Evolutionary conservation across 164 flowering plant genomes (phyloP).

Genomic region (Macadamia integrifolia): DNA sequence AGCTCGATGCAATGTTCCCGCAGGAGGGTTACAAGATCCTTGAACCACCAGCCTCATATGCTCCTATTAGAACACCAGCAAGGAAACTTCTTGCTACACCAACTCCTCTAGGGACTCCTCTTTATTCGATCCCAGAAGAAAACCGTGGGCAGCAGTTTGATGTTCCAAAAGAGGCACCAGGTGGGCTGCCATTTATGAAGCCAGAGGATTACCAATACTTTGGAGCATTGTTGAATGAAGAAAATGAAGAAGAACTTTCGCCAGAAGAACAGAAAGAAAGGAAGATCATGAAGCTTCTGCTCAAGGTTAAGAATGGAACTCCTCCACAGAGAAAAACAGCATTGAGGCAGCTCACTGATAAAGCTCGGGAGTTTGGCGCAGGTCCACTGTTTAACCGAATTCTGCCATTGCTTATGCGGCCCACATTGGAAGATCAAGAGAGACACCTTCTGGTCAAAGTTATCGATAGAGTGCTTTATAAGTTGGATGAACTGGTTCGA

Average conservation of each 20-base stretch:
- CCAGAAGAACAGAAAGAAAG: constrained; percentile 97
- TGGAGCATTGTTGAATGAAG: constrained; percentile 82
- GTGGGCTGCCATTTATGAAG: constrained; percentile 91
- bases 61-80: constrained; percentile 95
- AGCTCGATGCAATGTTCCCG: constrained; percentile 94
- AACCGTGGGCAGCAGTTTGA: constrained; percentile 95
- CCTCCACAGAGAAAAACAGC: constrained; percentile 99
- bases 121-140: constrained; percentile 86
- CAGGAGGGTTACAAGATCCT: constrained; percentile 88
- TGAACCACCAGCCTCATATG: constrained; percentile 91
- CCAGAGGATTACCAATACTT: constrained; percentile 95
- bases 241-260: constrained; percentile 81
- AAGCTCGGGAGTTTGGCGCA: constrained; percentile 96
- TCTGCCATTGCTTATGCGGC: constrained; percentile 93
- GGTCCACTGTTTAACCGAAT: constrained; percentile 91
- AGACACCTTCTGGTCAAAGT: constrained; percentile 97
- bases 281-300: constrained; percentile 93
- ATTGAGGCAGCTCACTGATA: constrained; percentile 89
- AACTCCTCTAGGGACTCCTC: constrained; percentile 86
- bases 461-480: constrained; percentile 92
- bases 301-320: constrained; percentile 97
- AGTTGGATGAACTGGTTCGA: constrained; percentile 92
- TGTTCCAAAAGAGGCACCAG: constrained; percentile 83
- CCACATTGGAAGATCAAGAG: constrained; percentile 97
- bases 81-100: constrained; percentile 97